Conservation (phyloP, 1,139 yeast genomes). For the Taphrina communis region DNA sequence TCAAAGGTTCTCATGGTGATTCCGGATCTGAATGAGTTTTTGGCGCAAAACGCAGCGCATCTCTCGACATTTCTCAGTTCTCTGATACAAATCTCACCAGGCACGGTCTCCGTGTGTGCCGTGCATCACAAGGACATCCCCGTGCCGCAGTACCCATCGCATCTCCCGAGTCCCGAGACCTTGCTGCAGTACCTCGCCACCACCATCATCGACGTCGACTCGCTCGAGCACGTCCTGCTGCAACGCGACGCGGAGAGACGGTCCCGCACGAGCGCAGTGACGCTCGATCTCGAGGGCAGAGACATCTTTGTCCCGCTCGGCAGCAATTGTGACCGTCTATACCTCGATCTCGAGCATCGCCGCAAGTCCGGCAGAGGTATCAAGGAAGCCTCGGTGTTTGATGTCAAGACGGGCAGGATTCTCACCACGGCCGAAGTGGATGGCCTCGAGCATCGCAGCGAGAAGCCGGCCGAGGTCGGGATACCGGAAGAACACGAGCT, state of each 20-base stretch:
- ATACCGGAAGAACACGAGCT: conserved; percentile 73
- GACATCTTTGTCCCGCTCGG: conserved; percentile 29
- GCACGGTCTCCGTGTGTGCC: conserved; percentile 27
- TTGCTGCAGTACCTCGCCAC: conserved; percentile 36
- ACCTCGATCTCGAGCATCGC: conserved; percentile 33
- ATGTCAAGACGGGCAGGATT: not conserved
- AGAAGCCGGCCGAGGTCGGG: conserved; percentile 6
- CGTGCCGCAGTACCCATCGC: conserved; percentile 22
- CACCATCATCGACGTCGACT: conserved; percentile 29
- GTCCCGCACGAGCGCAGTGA: conserved; percentile 18
- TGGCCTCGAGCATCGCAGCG: conserved; percentile 2
- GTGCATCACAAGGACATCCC: conserved; percentile 32
- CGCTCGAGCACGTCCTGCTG: conserved; percentile 29
- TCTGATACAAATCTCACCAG: conserved; percentile 26
- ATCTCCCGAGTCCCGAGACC: conserved; percentile 34
- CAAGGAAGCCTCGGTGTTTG: conserved; percentile 22
- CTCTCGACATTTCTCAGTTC: conserved; percentile 31
- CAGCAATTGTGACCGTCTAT: conserved; percentile 8
- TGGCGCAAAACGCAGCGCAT: conserved; percentile 33
- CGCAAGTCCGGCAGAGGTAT: conserved; percentile 35
- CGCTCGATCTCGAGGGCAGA: conserved; percentile 24
- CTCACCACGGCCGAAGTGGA: conserved; percentile 16
- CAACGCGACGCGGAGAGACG: conserved; percentile 25
- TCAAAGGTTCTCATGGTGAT: conserved; percentile 20
- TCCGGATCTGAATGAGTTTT: conserved; percentile 34